Conservation (phyloP, 1,284 basidiomycete species). For the Bjerkandera adusta region DNA sequence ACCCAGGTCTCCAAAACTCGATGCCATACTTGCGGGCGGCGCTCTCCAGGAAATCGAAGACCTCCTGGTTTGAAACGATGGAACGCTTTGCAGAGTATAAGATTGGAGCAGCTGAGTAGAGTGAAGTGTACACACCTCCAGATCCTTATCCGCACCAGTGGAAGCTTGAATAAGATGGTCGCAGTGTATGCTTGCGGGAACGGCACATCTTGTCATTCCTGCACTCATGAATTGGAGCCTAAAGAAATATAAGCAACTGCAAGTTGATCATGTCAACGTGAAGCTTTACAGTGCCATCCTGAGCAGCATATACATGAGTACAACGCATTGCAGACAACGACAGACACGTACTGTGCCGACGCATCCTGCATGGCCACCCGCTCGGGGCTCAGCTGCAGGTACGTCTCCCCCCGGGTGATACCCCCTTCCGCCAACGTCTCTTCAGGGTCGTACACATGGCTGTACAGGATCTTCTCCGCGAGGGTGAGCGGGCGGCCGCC, state of each 20-base stretch:
- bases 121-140: slow-evolving; percentile 55
- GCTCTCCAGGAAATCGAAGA: slow-evolving; percentile 97
- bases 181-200: slow-evolving; percentile 90
- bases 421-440: slow-evolving; percentile 67
- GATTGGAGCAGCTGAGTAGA: slow-evolving; percentile 1
- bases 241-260: slow-evolving; percentile 8
- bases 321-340: too few relatives aligned
- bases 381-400: slow-evolving; percentile 90
- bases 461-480: slow-evolving; percentile 97
- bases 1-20: slow-evolving; percentile 95
- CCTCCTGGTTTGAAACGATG: slow-evolving; percentile 90
- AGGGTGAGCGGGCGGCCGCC: slow-evolving; percentile 78
- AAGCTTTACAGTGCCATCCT: slow-evolving; percentile 80
- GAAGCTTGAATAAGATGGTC: slow-evolving; percentile 96
- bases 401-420: slow-evolving; percentile 81
- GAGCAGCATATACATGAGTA: too few relatives aligned
- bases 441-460: slow-evolving; percentile 85
- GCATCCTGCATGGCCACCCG: slow-evolving; percentile 99
- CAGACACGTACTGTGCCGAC: slow-evolving; percentile 87
- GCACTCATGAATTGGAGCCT: slow-evolving; percentile 99
- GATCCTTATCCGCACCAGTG: slow-evolving; percentile 79
- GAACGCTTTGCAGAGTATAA: slow-evolving; percentile 57
- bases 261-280: background rate
- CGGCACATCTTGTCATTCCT: slow-evolving; percentile 81
- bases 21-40: slow-evolving; percentile 94